phyloP scores from a whole-genome alignment of 225 moss, liverwort and hornwort genomes.

The Pleurozium schreberi region DNA sequence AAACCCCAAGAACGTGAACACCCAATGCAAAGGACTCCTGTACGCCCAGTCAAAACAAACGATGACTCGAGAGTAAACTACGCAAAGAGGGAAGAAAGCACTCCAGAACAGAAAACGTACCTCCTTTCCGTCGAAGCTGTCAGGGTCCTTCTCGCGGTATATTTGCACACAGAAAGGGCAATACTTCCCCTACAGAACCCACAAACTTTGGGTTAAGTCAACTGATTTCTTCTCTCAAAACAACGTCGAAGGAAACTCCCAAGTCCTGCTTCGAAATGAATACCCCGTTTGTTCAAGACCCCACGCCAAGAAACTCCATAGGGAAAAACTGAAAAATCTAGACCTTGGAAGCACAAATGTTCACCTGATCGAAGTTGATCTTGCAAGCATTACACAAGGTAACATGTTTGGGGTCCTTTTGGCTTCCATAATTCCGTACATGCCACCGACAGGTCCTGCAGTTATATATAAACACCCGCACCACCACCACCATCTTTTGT shows the following conservation, averaged over 20 bases:
- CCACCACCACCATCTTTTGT: not conserved
- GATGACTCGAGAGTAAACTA: not conserved
- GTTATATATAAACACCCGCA: not conserved
- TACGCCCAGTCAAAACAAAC: not conserved
- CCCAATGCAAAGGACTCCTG: not conserved
- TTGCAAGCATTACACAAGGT: constrained; percentile 99
- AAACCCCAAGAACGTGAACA: not conserved
- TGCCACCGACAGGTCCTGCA: constrained; percentile 99
- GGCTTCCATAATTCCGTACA: constrained; percentile 91
- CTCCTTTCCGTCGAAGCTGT: constrained; percentile 97
- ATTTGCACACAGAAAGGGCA: constrained; percentile 99
- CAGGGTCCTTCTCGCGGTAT: constrained; percentile 97
- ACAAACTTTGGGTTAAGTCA: not conserved
- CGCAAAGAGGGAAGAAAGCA: not conserved
- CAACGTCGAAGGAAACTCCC: not conserved
- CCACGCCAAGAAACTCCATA: not conserved
- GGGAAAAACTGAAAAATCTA: not conserved
- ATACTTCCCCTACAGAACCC: constrained; percentile 64
- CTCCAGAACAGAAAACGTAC: constrained; percentile 1
- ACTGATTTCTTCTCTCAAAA: not conserved
- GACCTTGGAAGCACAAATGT: not conserved
- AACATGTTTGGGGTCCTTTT: constrained; percentile 90
- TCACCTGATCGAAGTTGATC: constrained; percentile 98
- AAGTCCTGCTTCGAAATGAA: not conserved
- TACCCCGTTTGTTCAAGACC: not conserved